Conservation (phyloP, 345 rosid genomes). For the Eucalyptus curtisii region DNA sequence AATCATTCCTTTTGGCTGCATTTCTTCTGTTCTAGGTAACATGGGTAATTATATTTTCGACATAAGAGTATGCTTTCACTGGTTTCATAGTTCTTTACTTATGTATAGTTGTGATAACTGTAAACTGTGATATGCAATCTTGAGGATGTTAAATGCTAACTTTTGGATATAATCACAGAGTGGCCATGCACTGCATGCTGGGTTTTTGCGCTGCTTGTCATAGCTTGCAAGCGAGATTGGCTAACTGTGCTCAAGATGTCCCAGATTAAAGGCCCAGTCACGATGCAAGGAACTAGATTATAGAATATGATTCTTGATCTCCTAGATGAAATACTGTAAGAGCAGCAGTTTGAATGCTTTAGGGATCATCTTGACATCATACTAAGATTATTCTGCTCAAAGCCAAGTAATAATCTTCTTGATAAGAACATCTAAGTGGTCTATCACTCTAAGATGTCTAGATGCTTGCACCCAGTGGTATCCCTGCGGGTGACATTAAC, state of each 20-base stretch:
- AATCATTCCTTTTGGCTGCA: background rate
- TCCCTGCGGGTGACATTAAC: background rate
- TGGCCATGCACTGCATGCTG: slow-evolving; percentile 44
- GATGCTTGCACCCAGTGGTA: background rate
- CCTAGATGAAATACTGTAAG: background rate
- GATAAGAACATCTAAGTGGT: background rate
- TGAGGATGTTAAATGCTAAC: background rate
- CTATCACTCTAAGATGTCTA: background rate
- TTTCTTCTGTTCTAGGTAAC: background rate
- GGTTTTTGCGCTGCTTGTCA: slow-evolving; percentile 23
- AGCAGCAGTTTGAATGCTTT: background rate
- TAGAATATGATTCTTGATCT: background rate
- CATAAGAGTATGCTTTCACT: background rate
- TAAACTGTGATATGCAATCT: background rate
- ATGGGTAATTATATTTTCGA: background rate
- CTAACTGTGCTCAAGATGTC: background rate
- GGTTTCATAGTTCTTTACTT: background rate
- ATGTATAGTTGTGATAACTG: background rate
- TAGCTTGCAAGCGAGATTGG: background rate
- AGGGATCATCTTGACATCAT: background rate
- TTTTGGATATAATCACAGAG: slow-evolving; percentile 24
- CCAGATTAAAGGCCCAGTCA: background rate
- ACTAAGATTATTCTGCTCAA: background rate
- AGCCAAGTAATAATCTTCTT: background rate
- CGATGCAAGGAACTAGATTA: background rate